Conservation (phyloP, 169 alveolate genomes). For the Plasmodium sp. region DNA sequence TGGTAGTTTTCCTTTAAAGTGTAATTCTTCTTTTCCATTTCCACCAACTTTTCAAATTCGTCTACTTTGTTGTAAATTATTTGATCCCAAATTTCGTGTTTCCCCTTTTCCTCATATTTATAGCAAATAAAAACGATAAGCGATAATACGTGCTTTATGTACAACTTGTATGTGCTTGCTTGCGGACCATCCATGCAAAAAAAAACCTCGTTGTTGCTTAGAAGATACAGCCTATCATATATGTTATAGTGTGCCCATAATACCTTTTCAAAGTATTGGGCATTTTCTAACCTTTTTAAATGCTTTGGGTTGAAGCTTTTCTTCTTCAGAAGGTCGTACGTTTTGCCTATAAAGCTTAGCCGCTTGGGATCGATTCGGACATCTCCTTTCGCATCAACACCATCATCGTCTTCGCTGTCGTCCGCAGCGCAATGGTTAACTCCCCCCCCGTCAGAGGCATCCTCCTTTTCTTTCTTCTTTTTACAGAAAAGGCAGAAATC, state of each 20-base stretch:
- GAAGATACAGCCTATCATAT: conserved; percentile 24
- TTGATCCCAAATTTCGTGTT: conserved; percentile 72
- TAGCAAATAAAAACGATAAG: conserved; percentile 62
- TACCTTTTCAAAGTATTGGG: conserved; percentile 68
- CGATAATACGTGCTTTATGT: conserved; percentile 59
- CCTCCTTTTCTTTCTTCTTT: not conserved
- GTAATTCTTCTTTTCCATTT: conserved; percentile 15
- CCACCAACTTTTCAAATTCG: conserved; percentile 70
- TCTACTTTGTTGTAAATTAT: conserved; percentile 54
- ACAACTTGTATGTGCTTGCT: not conserved
- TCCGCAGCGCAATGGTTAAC: not conserved
- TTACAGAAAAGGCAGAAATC: conserved; percentile 37
- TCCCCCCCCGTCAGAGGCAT: not conserved
- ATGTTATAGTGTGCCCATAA: conserved; percentile 56
- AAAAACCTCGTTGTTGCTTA: conserved; percentile 31
- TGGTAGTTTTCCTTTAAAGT: not conserved
- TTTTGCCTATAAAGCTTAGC: conserved; percentile 42
- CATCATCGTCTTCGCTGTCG: not conserved
- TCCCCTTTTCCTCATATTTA: conserved; percentile 74
- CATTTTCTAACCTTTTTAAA: conserved; percentile 65
- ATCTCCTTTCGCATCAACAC: not conserved
- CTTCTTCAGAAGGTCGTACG: conserved; percentile 53
- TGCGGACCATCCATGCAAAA: not conserved
- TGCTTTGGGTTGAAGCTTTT: conserved; percentile 30
- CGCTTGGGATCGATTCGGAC: not conserved